Percentiles rank a stretch among this genome's conserved stretches.
Evolutionary conservation across 768 basidiomycete species (phyloP).

Genomic region (Fomitopsis serialis): DNA sequence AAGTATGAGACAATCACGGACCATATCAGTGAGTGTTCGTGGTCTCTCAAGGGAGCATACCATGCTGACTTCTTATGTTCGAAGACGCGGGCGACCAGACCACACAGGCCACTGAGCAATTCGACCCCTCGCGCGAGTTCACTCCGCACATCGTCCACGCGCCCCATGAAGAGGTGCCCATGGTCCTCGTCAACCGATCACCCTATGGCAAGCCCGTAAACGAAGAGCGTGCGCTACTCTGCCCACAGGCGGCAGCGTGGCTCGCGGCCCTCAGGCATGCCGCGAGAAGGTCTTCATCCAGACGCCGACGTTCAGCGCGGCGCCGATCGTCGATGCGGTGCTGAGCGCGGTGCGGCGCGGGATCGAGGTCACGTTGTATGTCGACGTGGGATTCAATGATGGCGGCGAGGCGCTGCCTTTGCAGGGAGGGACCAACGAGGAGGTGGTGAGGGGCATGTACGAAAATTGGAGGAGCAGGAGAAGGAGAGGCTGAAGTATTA

Average conservation of each 20-base stretch:
- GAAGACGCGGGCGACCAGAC: constrained; percentile 17
- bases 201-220: constrained; percentile 34
- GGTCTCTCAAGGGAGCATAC: not conserved
- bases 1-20: constrained; percentile 5
- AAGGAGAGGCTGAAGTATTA: constrained; percentile 40
- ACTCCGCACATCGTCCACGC: constrained; percentile 56
- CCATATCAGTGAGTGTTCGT: constrained; percentile 3
- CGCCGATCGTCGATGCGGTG: constrained; percentile 52
- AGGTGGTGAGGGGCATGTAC: constrained; percentile 58
- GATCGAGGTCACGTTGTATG: constrained; percentile 53
- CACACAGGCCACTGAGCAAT: constrained; percentile 25
- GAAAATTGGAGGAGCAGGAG: constrained; percentile 37
- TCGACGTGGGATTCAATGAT: constrained; percentile 45
- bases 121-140: constrained; percentile 36
- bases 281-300: constrained; percentile 65
- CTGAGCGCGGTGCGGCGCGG: constrained; percentile 58
- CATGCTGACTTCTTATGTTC: not conserved
- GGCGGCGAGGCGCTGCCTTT: constrained; percentile 50
- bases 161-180: constrained; percentile 53
- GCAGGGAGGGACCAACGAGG: constrained; percentile 69
- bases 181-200: constrained; percentile 59
- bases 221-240: constrained; percentile 3
- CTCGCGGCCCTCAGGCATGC: constrained; percentile 59
- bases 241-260: constrained; percentile 66
- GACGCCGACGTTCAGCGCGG: constrained; percentile 67